Percentiles rank a stretch among this genome's conserved stretches.
Conservation (phyloP, 345 rosid species). For the Combretum micranthum region DNA sequence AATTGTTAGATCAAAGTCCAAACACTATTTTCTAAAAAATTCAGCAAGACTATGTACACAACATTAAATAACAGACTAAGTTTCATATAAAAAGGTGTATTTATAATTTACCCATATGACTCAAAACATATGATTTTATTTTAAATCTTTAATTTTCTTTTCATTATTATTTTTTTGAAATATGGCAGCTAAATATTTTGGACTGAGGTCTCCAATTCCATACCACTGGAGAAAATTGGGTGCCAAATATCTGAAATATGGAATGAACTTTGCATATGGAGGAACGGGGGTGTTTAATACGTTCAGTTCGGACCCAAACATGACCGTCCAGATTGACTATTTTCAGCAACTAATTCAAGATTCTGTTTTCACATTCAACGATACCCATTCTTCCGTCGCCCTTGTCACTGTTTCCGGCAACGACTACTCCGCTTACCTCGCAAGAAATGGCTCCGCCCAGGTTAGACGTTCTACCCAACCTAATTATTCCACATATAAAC, state of each 20-base stretch:
- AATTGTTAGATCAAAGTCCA: too few relatives aligned
- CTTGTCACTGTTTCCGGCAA: conserved; percentile 62
- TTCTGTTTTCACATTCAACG: conserved; percentile 23
- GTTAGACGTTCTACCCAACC: conserved; percentile 15
- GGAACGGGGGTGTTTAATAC: conserved; percentile 84
- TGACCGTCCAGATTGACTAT: conserved; percentile 64
- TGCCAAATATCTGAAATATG: conserved; percentile 21
- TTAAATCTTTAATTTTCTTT: not conserved
- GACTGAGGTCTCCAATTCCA: conserved; percentile 58
- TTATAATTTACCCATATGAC: too few relatives aligned
- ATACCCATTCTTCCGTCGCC: conserved; percentile 38
- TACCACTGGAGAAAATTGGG: conserved; percentile 39
- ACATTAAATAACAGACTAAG: too few relatives aligned
- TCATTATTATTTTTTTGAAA: not conserved
- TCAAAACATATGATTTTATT: not conserved
- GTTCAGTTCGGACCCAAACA: conserved; percentile 37
- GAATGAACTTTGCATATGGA: conserved; percentile 84
- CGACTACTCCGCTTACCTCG: conserved; percentile 46
- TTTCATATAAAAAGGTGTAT: too few relatives aligned
- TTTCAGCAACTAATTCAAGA: conserved; percentile 34
- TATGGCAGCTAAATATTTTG: conserved; percentile 49
- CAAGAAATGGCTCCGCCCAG: conserved; percentile 32
- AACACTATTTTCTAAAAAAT: too few relatives aligned
- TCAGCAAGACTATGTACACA: too few relatives aligned
- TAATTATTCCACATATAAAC: too few relatives aligned